Evolutionary conservation across 495 filamentous ascomycete species (phyloP).

Genomic region (Aspergillus nanangensis): DNA sequence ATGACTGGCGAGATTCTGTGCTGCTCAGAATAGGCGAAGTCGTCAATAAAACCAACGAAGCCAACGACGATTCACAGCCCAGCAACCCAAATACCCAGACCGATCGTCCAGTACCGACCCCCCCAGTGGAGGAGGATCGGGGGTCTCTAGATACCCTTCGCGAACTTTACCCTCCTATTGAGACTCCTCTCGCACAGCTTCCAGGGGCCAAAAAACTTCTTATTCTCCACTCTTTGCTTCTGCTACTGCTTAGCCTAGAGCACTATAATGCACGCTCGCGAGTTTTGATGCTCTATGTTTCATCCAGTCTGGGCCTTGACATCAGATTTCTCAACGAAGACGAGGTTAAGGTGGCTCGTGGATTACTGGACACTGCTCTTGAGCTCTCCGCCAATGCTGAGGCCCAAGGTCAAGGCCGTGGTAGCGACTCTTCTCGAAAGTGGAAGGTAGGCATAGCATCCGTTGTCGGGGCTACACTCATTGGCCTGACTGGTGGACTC

Average conservation of each 20-base stretch:
- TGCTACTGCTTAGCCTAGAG: constrained; percentile 75
- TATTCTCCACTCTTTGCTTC: constrained; percentile 59
- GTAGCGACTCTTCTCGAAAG: constrained; percentile 58
- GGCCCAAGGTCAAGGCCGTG: constrained; percentile 61
- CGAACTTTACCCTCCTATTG: constrained; percentile 41
- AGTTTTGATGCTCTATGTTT: constrained; percentile 64
- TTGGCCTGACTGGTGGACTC: constrained; percentile 77
- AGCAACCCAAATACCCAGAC: constrained; percentile 15
- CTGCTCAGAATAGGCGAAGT: constrained; percentile 60
- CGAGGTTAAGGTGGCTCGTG: constrained; percentile 70
- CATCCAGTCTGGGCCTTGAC: constrained; percentile 63
- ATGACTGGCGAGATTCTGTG: constrained; percentile 60
- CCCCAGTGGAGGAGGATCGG: constrained; percentile 21
- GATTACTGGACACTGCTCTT: constrained; percentile 67
- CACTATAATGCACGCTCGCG: constrained; percentile 74
- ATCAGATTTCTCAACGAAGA: constrained; percentile 62
- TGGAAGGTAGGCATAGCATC: constrained; percentile 83
- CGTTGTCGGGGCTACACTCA: constrained; percentile 71
- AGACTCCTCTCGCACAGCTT: constrained; percentile 38
- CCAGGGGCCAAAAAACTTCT: constrained; percentile 38
- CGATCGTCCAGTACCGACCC: constrained; percentile 2
- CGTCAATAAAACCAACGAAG: constrained; percentile 55
- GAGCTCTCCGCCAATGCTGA: constrained; percentile 66
- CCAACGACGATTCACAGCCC: constrained; percentile 21
- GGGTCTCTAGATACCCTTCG: constrained; percentile 28